These are phyloP conservation scores for Phaseolus coccineus DNA, from an alignment of 331 rosid genomes.

Conservation along the genomic window DNA sequence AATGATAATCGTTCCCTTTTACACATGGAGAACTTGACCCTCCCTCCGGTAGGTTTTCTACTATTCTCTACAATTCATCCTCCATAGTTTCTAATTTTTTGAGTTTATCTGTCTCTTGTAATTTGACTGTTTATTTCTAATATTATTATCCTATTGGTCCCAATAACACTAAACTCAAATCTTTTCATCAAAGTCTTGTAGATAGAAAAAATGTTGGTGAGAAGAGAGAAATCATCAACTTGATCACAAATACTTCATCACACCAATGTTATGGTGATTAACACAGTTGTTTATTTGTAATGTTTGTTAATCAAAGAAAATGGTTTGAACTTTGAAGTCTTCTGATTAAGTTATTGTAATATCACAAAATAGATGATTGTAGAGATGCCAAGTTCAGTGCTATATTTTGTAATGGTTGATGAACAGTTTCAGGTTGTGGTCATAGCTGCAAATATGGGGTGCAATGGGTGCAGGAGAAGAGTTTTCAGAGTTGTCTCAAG, in stretches of 20 bases:
- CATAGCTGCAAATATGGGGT: conserved; percentile 46
- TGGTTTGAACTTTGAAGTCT: conserved; percentile 4
- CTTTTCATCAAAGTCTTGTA: too few relatives aligned
- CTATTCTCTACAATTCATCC: background rate
- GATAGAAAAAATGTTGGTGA: too few relatives aligned
- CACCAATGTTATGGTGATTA: too few relatives aligned
- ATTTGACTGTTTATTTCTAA: background rate
- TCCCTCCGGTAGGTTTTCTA: conserved; percentile 38
- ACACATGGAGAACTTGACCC: conserved; percentile 43
- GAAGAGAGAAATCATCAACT: too few relatives aligned
- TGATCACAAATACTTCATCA: too few relatives aligned
- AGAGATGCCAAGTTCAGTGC: background rate
- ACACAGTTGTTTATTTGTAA: background rate
- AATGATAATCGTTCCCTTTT: conserved; percentile 38
- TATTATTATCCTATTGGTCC: background rate
- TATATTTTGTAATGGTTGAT: conserved; percentile 29
- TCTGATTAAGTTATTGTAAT: background rate
- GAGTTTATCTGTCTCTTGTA: conserved; percentile 2
- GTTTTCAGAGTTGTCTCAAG: conserved; percentile 47
- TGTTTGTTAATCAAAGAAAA: conserved; percentile 10
- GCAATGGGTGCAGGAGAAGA: conserved; percentile 42
- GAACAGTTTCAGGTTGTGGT: conserved; percentile 51
- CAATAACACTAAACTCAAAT: too few relatives aligned
- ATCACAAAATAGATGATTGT: background rate
- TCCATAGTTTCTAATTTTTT: background rate